Conservation (phyloP, 2,329 filamentous ascomycete species). For the Sphaceloma murrayae region DNA sequence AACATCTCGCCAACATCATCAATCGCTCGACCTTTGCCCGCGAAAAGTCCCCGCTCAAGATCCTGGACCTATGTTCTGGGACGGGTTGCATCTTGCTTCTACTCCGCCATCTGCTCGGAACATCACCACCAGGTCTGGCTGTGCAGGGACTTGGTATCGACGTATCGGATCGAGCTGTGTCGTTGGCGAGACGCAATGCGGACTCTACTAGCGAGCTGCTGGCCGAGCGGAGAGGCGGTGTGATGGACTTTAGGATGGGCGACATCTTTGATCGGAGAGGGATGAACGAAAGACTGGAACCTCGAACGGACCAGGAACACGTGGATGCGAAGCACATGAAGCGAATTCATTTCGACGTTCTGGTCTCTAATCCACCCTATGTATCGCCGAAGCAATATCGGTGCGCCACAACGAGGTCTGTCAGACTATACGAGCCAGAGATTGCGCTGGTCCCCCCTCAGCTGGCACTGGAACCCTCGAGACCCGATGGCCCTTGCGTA, state of each 20-base stretch:
- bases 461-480: too few species aligned
- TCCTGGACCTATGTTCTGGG: conserved; percentile 84
- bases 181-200: conserved; percentile 55
- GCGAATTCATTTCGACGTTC: conserved; percentile 49
- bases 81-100: conserved; percentile 82
- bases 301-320: too few species aligned
- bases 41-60: conserved; percentile 36
- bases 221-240: too few species aligned
- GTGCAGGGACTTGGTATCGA: conserved; percentile 58
- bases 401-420: conserved; percentile 58
- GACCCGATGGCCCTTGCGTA: too few species aligned
- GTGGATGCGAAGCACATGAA: too few species aligned
- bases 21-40: background rate
- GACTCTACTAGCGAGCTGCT: too few species aligned
- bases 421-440: conserved; percentile 71
- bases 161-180: conserved; percentile 55
- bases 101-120: conserved; percentile 52
- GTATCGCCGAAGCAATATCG: conserved; percentile 59
- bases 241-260: conserved; percentile 26
- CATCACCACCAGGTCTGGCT: conserved; percentile 17
- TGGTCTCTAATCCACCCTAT: conserved; percentile 88
- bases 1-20: background rate
- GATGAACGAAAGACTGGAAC: background rate
- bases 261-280: too few species aligned
- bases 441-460: conserved; percentile 63